Base-by-base conservation (phyloP, 345 rosid species). In the Ceriops decandra region DNA sequence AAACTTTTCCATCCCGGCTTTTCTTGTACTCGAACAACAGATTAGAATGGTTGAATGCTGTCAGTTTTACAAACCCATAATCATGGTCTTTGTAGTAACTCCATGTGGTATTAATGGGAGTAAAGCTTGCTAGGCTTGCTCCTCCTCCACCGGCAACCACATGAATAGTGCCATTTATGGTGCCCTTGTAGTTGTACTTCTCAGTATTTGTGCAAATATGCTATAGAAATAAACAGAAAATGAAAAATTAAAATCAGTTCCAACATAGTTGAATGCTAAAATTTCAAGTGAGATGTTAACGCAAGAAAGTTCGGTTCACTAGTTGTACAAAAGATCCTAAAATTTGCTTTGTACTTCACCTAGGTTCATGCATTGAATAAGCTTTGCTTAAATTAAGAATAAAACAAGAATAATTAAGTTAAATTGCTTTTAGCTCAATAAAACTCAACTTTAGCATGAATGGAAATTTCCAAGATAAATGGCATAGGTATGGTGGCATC, bases 91-190 rank as follows among this genome's bases (percentile, higher is more conserved):
- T 85, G 35, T 52, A 56, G n/a, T 82, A 62, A 76, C 96, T 87
- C 92, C 92, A 89, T 0, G 61, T 57, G 1, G 89, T 88, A 47
- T 79, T 74, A 2, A 84, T 62, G 21, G 69, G 42, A 19, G 89
- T 76, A 72, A 84, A 87, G 27, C 69, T 66, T 27, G 88, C 67
- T 51, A 87, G 87, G 64, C 79, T 59, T 61, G 92, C 86, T 65
- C 96, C 96, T 60, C 77, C 96, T 8, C 92, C 92, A 51, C 96
- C 96, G 10, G 88, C 91, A 60, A 85, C 92, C 24, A 90, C 70
- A 66, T 87, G 89, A 57, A 90, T 87, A 3, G 96, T 90, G 2
- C 96, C 92, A 36, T 85, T 85, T 36, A 82, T 15, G 2, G 64
- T 22, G 60, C 92, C 89, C 36, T 79, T 82, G 32, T 85, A 87